Conservation (phyloP, 345 rosid species). For the Adansonia digitata region DNA sequence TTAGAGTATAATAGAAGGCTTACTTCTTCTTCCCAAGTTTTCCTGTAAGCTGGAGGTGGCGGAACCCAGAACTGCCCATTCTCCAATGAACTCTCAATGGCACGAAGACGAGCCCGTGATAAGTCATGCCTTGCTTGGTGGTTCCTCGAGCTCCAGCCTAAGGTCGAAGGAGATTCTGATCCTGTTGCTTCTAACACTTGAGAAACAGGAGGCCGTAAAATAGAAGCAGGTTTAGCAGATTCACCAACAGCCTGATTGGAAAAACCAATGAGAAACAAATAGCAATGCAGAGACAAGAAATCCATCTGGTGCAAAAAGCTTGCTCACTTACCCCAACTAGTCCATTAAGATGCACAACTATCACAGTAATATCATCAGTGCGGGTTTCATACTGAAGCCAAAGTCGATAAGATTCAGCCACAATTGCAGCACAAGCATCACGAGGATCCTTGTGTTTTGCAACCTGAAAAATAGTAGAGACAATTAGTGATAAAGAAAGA, state of each 20-base stretch:
- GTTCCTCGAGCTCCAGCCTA: conserved; percentile 66
- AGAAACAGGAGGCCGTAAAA: conserved; percentile 48
- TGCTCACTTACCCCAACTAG: conserved; percentile 54
- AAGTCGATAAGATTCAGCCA: conserved; percentile 96
- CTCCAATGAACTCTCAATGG: conserved; percentile 88
- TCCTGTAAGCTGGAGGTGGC: conserved; percentile 78
- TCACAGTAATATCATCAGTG: conserved; percentile 97
- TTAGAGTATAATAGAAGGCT: conserved; percentile 15
- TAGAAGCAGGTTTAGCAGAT: conserved; percentile 35
- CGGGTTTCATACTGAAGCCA: conserved; percentile 99
- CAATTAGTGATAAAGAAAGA: background rate
- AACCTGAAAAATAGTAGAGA: conserved; percentile 47
- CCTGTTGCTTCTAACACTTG: conserved; percentile 82
- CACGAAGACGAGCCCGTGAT: conserved; percentile 90
- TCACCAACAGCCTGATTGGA: conserved; percentile 50
- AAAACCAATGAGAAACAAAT: conserved; percentile 17
- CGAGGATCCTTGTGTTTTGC: conserved; percentile 93
- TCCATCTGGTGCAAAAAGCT: conserved; percentile 3
- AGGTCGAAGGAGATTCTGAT: conserved; percentile 77
- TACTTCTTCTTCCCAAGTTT: conserved; percentile 99
- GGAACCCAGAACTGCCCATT: conserved; percentile 86
- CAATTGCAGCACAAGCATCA: conserved; percentile 99
- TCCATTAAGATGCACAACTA: conserved; percentile 86
- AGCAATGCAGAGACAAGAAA: conserved; percentile 10
- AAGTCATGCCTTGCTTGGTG: conserved; percentile 82